These are phyloP conservation scores for Arthrobotrys iridis DNA, from an alignment of 2,329 filamentous ascomycete species.

Conservation along the genomic window DNA sequence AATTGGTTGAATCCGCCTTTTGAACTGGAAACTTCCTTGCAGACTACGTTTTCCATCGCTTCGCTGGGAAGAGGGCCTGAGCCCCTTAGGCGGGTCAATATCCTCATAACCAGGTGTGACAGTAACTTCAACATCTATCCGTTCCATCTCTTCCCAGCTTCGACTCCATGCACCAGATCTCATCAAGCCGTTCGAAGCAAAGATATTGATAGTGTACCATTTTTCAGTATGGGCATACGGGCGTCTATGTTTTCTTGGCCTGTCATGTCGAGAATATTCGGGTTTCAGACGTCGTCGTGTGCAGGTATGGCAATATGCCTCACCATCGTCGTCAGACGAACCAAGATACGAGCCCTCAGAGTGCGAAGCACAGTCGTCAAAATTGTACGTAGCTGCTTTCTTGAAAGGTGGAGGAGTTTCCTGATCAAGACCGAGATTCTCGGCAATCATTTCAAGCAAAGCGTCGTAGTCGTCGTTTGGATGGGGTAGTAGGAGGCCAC, in stretches of 20 bases:
- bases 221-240: slow-evolving; percentile 61
- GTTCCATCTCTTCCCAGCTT: slow-evolving; percentile 97
- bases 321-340: slow-evolving; percentile 58
- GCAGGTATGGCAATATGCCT: slow-evolving; percentile 41
- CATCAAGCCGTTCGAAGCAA: slow-evolving; percentile 95
- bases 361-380: slow-evolving; percentile 62
- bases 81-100: slow-evolving; percentile 18
- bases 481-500: slow-evolving; percentile 79
- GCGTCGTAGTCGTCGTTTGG: slow-evolving; percentile 82
- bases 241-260: slow-evolving; percentile 61
- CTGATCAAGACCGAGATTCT: slow-evolving; percentile 73
- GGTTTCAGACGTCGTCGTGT: slow-evolving; percentile 59
- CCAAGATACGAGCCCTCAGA: slow-evolving; percentile 62
- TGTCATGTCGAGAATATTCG: slow-evolving; percentile 68
- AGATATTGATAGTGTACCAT: slow-evolving; percentile 84
- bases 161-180: slow-evolving; percentile 88
- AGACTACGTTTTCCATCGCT: slow-evolving; percentile 42
- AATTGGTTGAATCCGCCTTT: slow-evolving; percentile 28
- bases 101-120: slow-evolving; percentile 49
- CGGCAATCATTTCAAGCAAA: slow-evolving; percentile 78
- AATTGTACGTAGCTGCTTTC: slow-evolving; percentile 62
- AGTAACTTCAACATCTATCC: slow-evolving; percentile 88
- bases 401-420: slow-evolving; percentile 59
- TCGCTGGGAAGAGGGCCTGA: slow-evolving; percentile 30
- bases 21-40: slow-evolving; percentile 46